Evolutionary conservation across 2,329 filamentous ascomycete genomes (phyloP).

Genomic region (Botrytis sinoallii): DNA sequence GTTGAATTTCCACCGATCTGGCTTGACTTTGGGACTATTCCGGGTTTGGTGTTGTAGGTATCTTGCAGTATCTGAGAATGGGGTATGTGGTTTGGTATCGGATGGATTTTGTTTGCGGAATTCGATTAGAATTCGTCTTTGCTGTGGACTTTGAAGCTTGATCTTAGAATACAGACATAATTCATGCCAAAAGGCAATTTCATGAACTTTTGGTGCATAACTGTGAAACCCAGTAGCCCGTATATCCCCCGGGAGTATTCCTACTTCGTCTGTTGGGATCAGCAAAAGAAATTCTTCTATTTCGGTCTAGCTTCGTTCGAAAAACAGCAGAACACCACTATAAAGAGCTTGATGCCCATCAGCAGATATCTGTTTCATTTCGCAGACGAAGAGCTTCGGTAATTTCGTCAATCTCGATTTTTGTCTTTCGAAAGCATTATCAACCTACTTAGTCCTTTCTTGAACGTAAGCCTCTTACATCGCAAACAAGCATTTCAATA

Average conservation of each 20-base stretch:
- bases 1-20: background rate
- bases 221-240: background rate
- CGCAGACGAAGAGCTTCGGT: background rate
- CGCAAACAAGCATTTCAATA: background rate
- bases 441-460: too few relatives aligned
- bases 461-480: background rate
- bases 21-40: background rate
- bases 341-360: background rate
- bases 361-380: background rate
- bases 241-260: background rate
- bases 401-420: too few relatives aligned
- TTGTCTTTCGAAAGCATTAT: too few relatives aligned
- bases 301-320: background rate
- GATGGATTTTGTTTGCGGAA: background rate
- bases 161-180: background rate
- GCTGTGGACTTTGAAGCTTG: too few relatives aligned
- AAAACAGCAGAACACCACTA: background rate
- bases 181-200: background rate
- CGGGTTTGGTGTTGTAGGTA: background rate
- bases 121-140: background rate
- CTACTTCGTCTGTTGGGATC: background rate
- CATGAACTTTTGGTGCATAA: background rate
- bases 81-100: background rate
- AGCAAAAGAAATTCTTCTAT: background rate
- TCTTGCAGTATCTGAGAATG: background rate